Percentiles rank a stretch among this genome's conserved stretches.
phyloP scores from a whole-genome alignment of 805 yeast species.

The Cyberlindnera meyerae region DNA sequence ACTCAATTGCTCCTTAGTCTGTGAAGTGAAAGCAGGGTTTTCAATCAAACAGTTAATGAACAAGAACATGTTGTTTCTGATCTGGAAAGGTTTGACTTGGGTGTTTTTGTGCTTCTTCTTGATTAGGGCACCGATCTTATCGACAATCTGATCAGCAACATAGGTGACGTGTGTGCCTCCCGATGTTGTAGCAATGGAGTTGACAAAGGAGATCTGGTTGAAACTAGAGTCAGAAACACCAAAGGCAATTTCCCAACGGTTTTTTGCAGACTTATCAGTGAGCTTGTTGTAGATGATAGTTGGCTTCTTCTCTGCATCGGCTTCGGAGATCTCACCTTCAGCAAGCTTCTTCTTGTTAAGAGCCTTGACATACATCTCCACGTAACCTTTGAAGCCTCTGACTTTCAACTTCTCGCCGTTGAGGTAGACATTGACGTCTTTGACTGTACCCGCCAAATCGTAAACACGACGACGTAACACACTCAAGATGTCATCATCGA shows the following conservation, averaged over 20 bases:
- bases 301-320: constrained; percentile 40
- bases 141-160: constrained; percentile 77
- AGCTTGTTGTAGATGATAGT: constrained; percentile 74
- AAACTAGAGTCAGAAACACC: constrained; percentile 87
- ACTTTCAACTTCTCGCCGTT: constrained; percentile 71
- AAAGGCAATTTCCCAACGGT: constrained; percentile 93
- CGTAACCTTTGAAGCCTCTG: constrained; percentile 76
- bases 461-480: constrained; percentile 90
- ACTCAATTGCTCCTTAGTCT: constrained; percentile 93
- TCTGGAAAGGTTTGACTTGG: constrained; percentile 81
- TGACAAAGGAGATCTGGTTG: constrained; percentile 94
- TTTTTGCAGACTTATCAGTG: constrained; percentile 43
- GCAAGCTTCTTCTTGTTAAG: constrained; percentile 40
- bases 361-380: constrained; percentile 83
- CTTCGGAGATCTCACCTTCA: constrained; percentile 27
- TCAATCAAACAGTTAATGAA: constrained; percentile 90
- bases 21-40: constrained; percentile 96
- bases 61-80: constrained; percentile 82
- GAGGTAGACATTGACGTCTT: constrained; percentile 70
- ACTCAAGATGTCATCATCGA: constrained; percentile 79
- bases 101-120: constrained; percentile 64
- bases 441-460: constrained; percentile 91
- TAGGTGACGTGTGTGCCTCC: constrained; percentile 96
- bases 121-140: constrained; percentile 65
- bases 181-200: constrained; percentile 93